phyloP scores from a whole-genome alignment of 192 early-diverging fungal genomes.

The Backusella westeae region DNA sequence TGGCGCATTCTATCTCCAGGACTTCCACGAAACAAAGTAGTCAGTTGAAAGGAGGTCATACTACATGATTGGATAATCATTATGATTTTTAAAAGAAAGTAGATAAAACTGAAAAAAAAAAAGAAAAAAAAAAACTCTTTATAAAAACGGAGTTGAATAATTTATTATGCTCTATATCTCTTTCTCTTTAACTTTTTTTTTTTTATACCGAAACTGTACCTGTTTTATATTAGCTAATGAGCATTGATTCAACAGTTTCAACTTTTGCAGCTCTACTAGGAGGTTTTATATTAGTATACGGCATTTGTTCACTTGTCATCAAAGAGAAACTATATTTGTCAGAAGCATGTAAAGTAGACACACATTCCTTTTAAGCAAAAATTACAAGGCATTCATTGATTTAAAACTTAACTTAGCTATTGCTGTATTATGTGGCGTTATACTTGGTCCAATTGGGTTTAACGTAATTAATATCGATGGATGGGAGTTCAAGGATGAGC shows the following conservation, averaged over 20 bases:
- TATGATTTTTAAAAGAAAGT: background rate
- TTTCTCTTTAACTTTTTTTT: background rate
- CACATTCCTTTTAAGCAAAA: background rate
- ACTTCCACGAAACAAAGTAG: background rate
- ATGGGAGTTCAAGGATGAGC: slow-evolving; percentile 33
- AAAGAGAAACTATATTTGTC: slow-evolving; percentile 73
- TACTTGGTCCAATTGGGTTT: slow-evolving; percentile 70
- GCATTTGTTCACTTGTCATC: slow-evolving; percentile 61
- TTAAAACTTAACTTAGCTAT: slow-evolving; percentile 47
- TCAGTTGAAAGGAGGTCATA: slow-evolving; percentile 5
- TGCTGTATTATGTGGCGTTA: slow-evolving; percentile 74
- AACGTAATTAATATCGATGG: slow-evolving; percentile 60
- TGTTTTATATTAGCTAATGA: background rate
- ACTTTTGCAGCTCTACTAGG: slow-evolving; percentile 54
- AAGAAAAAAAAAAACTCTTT: background rate
- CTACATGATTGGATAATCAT: background rate
- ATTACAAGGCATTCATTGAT: background rate
- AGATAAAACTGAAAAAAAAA: background rate
- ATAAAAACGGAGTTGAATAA: background rate
- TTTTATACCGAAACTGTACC: background rate
- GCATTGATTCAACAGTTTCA: slow-evolving; percentile 8
- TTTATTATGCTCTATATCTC: background rate
- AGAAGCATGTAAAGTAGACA: slow-evolving; percentile 57
- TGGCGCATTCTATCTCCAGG: background rate
- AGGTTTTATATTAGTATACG: slow-evolving; percentile 67